Evolutionary conservation across 2,329 filamentous ascomycete species (phyloP), one percentile per base, ranked within the genome.

Genomic region (Nemania sp.): DNA sequence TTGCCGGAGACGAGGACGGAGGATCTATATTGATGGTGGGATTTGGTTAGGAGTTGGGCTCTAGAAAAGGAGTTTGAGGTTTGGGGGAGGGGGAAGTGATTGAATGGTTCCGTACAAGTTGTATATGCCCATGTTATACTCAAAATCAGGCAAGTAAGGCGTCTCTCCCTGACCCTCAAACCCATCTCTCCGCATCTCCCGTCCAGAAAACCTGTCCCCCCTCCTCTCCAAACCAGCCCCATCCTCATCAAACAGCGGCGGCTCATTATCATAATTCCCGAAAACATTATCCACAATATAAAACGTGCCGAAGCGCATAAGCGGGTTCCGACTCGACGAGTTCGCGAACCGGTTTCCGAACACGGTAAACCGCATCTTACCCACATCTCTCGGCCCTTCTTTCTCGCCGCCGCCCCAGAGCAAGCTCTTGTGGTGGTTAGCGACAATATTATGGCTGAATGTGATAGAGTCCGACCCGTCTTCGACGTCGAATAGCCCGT

Each of bases 361-460:
- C 19, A 62, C 51, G 7, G 60, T 62, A 33, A 61, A 61, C 9
- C 44, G 39, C 60, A 62, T 62, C 46, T 51, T 57, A n/a, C 58
- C 59, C 6, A 61, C 28, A 14, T 62, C 60, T 9, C 59, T 50
- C 2, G 40, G 11, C 1, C 49, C 60, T 3, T 62, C 60, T 33
- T 62, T 62, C 54, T 62, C 60, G 15, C 60, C 60, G n/a, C 60
- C 58, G 28, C 60, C 60, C 59, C 58, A 60, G 6, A 62, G 53
- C 8, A 62, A 31, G 37, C 60, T 62, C 56, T 61, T 62, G 36
- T 62, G 60, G 37, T 62, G 60, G 28, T 62, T 62, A 1, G 59
- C 56, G 19, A 62, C 53, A 19, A 61, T 40, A 23, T 62, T 62
- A 44, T 62, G 60, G 42, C 58, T 61, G 41, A 62, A 61, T 8